Evolutionary conservation across 805 yeast species (phyloP), one percentile per base, ranked within the genome.

Genomic region (Cyberlindnera maclurae): DNA sequence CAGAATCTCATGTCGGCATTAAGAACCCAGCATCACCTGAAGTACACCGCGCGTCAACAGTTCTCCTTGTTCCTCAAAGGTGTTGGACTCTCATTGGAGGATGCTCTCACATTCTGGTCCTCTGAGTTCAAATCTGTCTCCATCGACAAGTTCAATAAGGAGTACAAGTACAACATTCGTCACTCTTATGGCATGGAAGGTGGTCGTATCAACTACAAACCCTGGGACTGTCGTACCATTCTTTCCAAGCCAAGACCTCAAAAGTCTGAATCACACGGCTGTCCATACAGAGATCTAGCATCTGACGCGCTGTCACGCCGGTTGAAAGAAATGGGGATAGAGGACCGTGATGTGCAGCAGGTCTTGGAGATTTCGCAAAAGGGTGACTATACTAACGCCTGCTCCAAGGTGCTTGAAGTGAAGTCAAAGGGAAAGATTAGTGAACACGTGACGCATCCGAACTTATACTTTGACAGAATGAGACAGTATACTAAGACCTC

Each of bases 121-220:
- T 64, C 62, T 38, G 81, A 81, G 46, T 90, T 90, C 60, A 38
- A 71, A 68, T 13, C 71, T 10, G 71, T 81, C 62, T 71, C 79
- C 5, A 58, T 76, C 38, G 96, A 87, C 39, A 76, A 77, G 50
- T 88, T 89, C 63, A 77, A 81, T 59, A 89, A 88, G 62, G 95
- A 90, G 55, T 89, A 90, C 66, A 71, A 76, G 44, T 93, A 93
- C 68, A 85, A 84, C 51, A 76, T 93, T 53, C 73, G 95, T 43
- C 97, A 93, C 60, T 74, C 72, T 45, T 93, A 90, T 58, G 99
- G 97, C 35, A 67, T 86, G 41, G 96, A 86, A 62, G 99, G 98
- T 49, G 81, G 82, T 11, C 67, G 96, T 43, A 82, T 77, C 51
- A 84, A 87, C 51, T 88, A 87, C 61, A 75, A 75, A 51, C 95